Percentiles rank a stretch among this genome's conserved stretches.
phyloP scores from a whole-genome alignment of 2,329 filamentous ascomycete genomes.

The Cladosporium sp. region DNA sequence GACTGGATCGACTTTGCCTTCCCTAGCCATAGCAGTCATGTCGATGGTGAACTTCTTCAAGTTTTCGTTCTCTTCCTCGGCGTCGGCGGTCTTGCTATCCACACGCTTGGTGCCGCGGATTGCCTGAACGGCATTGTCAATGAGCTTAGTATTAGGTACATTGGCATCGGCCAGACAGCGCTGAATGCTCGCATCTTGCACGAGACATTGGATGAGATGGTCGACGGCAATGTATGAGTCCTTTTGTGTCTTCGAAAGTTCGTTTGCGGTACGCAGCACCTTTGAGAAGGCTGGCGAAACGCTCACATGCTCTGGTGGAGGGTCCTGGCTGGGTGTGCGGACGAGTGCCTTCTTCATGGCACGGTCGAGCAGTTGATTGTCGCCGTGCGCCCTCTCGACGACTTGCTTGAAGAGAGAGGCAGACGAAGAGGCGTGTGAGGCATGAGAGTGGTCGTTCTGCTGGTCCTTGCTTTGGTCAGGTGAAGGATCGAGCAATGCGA shows the following conservation, averaged over 20 bases:
- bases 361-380: conserved; percentile 82
- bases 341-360: conserved; percentile 88
- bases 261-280: conserved; percentile 76
- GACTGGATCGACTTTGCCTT: conserved; percentile 96
- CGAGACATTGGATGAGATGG: conserved; percentile 76
- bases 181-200: conserved; percentile 74
- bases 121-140: conserved; percentile 84
- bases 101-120: conserved; percentile 91
- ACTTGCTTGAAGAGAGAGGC: conserved; percentile 90
- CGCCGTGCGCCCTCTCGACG: conserved; percentile 87
- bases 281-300: conserved; percentile 78
- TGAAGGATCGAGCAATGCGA: conserved; percentile 71
- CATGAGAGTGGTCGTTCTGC: conserved; percentile 59
- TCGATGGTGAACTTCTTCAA: conserved; percentile 98
- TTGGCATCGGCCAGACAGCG: conserved; percentile 76
- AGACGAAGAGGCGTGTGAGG: conserved; percentile 57
- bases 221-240: conserved; percentile 93
- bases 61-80: conserved; percentile 89
- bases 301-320: conserved; percentile 82
- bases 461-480: conserved; percentile 74
- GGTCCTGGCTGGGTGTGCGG: conserved; percentile 87
- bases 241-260: conserved; percentile 95
- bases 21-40: conserved; percentile 92
- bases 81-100: conserved; percentile 92
- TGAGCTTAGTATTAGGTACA: conserved; percentile 82